Evolutionary conservation across 2,329 filamentous ascomycete species (phyloP), one percentile per base, ranked within the genome.

Genomic region (Ophiostoma himal-ulmi): DNA sequence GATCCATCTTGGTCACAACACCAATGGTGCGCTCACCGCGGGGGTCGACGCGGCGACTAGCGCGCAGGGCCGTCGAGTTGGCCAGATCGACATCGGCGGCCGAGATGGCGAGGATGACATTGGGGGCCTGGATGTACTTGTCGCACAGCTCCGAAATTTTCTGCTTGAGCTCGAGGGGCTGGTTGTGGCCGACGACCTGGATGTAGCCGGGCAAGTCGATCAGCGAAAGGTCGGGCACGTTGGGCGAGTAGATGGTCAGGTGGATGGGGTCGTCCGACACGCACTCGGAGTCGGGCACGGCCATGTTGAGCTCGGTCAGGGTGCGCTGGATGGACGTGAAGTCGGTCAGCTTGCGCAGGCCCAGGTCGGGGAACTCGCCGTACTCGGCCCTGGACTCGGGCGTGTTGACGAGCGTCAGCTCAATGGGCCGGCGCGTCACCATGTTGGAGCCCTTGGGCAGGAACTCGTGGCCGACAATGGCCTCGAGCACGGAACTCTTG

Each of bases 1-100:
- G 84, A 76, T 99, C 95, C 94, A 99, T 97, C 82, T 99, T 99
- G 3, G 95, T 99, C 60, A 99, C 90, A n/a, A 99, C 95, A 64
- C 95, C 95, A 77, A 99, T 99, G 0, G 95, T 99, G 73, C 95
- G 87, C 81, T 99, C 95, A 70, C 95, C 95, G 72, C 95, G 86
- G 1, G 95, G 95, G 76, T 99, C 95, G 37, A 98, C 94, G 75
- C 94, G 87, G 73, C 95, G 87, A 75, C 94, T 97, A 22, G 95
- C 93, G 75, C 94, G 86, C 34, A 99, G 81, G 6, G 95, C 94
- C 7, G 95, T 95, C 1, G 95, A 99, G 79, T 99, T 99, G 30
- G 95, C 95, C 71, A 99, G 81, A 82, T 99, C 95, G 22, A 99
- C 95, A 80, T 99, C 95, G 34, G 95, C 95, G 1, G 96, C 95